Conservation (phyloP, 2,329 filamentous ascomycete genomes). For the Calonectria pauciramosa region DNA sequence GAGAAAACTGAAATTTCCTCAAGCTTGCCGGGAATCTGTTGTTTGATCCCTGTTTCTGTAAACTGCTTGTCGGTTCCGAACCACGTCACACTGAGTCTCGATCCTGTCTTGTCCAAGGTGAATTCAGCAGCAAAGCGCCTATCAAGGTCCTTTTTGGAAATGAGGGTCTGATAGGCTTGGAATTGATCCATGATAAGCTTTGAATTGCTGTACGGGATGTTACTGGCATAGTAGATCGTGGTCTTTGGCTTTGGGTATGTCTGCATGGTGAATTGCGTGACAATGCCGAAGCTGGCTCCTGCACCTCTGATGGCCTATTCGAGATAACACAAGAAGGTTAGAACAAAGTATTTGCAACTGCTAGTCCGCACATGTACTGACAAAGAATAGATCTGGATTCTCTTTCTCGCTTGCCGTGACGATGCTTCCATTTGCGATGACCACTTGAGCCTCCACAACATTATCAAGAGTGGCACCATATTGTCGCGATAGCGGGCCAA, state of each 20-base stretch:
- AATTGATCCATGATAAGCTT: neutral
- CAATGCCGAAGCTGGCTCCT: slow-evolving; percentile 16
- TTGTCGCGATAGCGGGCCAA: neutral
- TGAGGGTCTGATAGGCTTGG: neutral
- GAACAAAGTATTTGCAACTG: neutral
- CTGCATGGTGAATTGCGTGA: slow-evolving; percentile 4
- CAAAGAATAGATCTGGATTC: slow-evolving; percentile 2
- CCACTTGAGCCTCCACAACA: slow-evolving; percentile 5
- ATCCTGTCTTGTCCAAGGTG: neutral
- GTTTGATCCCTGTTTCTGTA: neutral
- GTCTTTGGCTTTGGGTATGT: neutral
- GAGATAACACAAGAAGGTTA: neutral
- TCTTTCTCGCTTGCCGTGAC: neutral
- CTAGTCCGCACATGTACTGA: neutral
- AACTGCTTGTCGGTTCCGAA: neutral
- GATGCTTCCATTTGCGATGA: slow-evolving; percentile 6
- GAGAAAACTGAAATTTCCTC: neutral
- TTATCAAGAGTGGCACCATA: neutral
- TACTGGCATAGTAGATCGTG: neutral
- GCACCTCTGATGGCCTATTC: neutral
- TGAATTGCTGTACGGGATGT: neutral
- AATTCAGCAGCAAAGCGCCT: neutral
- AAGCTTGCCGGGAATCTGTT: neutral
- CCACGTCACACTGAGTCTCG: neutral
- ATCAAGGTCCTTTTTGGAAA: neutral